phyloP scores from a whole-genome alignment of 139 green algal genomes.

The Desmodesmus armatus region DNA sequence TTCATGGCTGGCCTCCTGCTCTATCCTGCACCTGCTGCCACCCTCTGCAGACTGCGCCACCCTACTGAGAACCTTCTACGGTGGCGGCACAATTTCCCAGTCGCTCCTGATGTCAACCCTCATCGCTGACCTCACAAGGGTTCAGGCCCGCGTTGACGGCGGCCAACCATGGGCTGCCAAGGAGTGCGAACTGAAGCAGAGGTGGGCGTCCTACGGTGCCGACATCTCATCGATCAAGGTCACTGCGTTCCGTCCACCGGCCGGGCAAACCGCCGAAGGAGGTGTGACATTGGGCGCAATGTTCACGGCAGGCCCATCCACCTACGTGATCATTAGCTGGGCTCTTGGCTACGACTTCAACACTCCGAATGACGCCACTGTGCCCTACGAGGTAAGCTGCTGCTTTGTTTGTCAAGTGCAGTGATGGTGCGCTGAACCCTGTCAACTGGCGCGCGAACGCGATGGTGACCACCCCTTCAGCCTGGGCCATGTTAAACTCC shows the following conservation, averaged over 20 bases:
- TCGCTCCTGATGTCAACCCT: background rate
- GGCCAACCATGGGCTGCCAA: background rate
- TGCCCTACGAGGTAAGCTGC: background rate
- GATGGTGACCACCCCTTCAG: no score
- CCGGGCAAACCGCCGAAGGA: background rate
- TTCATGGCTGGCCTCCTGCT: no score
- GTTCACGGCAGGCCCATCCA: background rate
- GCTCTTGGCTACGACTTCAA: background rate
- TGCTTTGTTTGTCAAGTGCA: no score
- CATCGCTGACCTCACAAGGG: background rate
- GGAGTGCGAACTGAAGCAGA: background rate
- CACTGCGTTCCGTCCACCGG: background rate
- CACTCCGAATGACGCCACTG: background rate
- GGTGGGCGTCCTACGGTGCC: background rate
- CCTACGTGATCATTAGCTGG: background rate
- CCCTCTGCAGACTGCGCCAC: background rate
- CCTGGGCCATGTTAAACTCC: no score
- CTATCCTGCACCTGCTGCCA: no score
- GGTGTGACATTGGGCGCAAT: background rate
- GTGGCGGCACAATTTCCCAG: background rate
- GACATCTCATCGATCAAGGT: background rate
- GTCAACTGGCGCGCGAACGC: no score
- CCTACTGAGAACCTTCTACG: background rate
- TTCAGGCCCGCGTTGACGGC: background rate
- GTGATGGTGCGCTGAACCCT: no score